Conservation (phyloP, 176 grass and related monocot species). For the Ensete ventricosum region DNA sequence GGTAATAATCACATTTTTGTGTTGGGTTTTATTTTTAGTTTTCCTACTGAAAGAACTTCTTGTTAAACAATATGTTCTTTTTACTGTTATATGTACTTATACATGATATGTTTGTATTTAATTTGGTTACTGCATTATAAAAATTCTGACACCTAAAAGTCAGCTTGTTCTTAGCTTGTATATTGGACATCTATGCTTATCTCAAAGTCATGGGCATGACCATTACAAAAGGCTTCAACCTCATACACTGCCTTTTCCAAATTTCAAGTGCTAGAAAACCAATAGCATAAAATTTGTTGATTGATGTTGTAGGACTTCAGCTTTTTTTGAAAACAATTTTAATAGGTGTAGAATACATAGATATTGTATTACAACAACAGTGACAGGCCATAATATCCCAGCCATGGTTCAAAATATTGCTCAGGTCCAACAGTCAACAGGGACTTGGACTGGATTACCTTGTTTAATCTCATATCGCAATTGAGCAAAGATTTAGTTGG, state of each 20-base stretch:
- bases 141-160: not conserved
- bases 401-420: not conserved
- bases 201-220: not conserved
- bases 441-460: too few species aligned
- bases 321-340: not conserved
- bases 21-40: not conserved
- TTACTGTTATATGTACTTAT: not conserved
- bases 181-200: not conserved
- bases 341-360: too few species aligned
- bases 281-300: not conserved
- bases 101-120: not conserved
- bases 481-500: too few species aligned
- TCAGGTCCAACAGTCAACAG: not conserved
- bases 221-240: not conserved
- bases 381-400: not conserved
- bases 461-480: too few species aligned
- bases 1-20: slow-evolving; percentile 26
- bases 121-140: not conserved
- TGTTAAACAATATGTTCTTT: slow-evolving; percentile 9
- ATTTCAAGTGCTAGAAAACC: not conserved
- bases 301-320: not conserved
- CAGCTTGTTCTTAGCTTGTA: not conserved
- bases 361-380: too few species aligned
- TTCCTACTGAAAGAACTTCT: not conserved
- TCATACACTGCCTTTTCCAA: not conserved